Conservation (phyloP, 306 rosid species). For the Cucumis cinereus region DNA sequence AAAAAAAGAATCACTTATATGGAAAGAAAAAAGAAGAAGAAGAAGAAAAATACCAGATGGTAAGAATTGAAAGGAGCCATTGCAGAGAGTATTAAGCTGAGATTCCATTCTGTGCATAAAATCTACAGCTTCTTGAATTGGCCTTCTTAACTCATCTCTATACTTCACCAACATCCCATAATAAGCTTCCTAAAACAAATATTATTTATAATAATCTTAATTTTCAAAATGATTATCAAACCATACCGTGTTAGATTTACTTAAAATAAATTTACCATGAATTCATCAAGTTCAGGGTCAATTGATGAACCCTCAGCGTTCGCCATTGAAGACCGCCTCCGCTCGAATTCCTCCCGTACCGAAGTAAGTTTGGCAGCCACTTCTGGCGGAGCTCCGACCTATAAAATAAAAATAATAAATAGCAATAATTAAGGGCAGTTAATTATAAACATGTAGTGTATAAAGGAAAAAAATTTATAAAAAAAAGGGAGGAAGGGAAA, state of each 20-base stretch:
- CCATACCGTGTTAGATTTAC: no score
- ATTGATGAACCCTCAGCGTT: slow-evolving; percentile 40
- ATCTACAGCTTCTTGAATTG: slow-evolving; percentile 91
- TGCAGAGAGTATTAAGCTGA: slow-evolving; percentile 67
- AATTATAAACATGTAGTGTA: no score
- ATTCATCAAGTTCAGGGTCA: slow-evolving; percentile 95
- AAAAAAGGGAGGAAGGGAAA: neutral
- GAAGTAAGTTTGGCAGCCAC: slow-evolving; percentile 60
- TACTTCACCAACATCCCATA: slow-evolving; percentile 88
- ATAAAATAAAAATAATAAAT: neutral
- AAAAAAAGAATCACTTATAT: neutral
- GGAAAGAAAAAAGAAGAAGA: neutral
- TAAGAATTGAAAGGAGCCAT: slow-evolving; percentile 54
- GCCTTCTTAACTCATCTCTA: slow-evolving; percentile 82
- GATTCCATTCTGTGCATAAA: slow-evolving; percentile 76
- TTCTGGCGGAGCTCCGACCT: slow-evolving; percentile 94
- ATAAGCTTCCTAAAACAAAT: slow-evolving; percentile 47
- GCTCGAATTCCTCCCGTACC: slow-evolving; percentile 59
- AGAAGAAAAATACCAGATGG: slow-evolving; percentile 28
- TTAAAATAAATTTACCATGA: slow-evolving; percentile 41
- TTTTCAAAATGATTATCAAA: no score
- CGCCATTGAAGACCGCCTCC: slow-evolving; percentile 48
- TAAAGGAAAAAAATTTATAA: no score
- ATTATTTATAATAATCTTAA: no score
- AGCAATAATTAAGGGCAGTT: neutral